Conservation (phyloP, 371 early-diverging fungal genomes). For the Saksenaea oblongispora region DNA sequence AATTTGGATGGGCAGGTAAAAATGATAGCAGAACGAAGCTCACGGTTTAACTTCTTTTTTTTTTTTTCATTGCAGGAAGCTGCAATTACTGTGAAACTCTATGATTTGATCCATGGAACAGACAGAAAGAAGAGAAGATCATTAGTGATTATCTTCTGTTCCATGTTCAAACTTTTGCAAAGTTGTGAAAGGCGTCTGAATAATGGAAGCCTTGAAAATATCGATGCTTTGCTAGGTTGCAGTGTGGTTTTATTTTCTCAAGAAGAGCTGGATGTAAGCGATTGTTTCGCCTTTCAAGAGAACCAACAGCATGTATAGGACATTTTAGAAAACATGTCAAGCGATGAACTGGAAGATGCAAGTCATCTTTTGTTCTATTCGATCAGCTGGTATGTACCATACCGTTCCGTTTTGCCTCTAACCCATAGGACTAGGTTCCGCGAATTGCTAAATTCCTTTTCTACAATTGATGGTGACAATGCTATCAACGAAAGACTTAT, state of each 20-base stretch:
- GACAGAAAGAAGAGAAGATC: constrained; percentile 35
- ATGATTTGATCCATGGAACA: constrained; percentile 20
- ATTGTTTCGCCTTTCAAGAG: background rate
- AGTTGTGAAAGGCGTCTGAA: constrained; percentile 65
- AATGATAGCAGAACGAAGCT: background rate
- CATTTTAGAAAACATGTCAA: constrained; percentile 11
- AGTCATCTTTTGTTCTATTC: constrained; percentile 58
- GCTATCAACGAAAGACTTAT: constrained; percentile 32
- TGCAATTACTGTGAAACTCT: constrained; percentile 22
- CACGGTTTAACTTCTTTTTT: background rate
- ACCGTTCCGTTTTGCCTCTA: too few species aligned
- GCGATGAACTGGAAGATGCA: constrained; percentile 31
- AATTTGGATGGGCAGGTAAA: constrained; percentile 53
- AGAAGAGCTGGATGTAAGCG: constrained; percentile 41
- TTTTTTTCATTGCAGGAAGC: too few species aligned
- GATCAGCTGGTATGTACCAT: constrained; percentile 69
- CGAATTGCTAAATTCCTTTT: constrained; percentile 73
- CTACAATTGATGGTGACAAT: constrained; percentile 36
- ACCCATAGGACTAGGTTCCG: constrained; percentile 59
- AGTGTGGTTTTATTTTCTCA: constrained; percentile 57
- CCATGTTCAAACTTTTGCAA: constrained; percentile 75
- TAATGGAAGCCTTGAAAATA: constrained; percentile 59
- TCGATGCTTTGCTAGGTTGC: constrained; percentile 76
- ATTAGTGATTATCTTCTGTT: constrained; percentile 59
- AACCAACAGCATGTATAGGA: background rate